Evolutionary conservation across 148 eudicot genomes (phyloP).

Genomic region (Vaccinium macrocarpon): DNA sequence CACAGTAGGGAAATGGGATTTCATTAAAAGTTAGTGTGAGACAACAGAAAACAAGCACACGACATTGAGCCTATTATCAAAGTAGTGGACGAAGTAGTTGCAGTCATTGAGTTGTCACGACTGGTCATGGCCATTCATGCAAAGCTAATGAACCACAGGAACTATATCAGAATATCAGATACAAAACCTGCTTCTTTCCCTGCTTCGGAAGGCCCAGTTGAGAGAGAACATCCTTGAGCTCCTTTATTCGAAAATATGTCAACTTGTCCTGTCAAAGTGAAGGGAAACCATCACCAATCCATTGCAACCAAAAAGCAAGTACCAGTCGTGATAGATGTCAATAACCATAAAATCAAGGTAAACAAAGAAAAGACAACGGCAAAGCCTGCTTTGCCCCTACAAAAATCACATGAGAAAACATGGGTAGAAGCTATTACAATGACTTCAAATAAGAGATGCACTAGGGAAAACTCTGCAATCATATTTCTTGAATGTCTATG

Average conservation of each 20-base stretch:
- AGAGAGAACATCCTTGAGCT: constrained; percentile 93
- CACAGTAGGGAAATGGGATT: not conserved
- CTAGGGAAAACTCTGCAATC: not conserved
- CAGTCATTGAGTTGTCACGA: not conserved
- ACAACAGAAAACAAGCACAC: not conserved
- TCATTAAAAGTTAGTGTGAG: no score
- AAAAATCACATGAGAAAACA: not conserved
- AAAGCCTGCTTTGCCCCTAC: not conserved
- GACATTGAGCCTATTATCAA: not conserved
- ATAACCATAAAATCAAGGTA: not conserved
- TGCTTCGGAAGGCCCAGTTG: constrained; percentile 90
- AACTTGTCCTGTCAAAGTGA: constrained; percentile 64
- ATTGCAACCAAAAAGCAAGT: not conserved
- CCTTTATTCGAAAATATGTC: constrained; percentile 90
- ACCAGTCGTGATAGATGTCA: not conserved
- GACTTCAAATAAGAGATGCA: not conserved
- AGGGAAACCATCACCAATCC: not conserved
- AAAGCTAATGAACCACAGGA: not conserved
- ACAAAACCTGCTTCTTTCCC: constrained; percentile 91
- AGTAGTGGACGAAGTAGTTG: not conserved
- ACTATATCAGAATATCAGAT: not conserved
- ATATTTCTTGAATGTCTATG: not conserved
- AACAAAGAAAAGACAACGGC: not conserved
- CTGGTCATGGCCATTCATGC: not conserved
- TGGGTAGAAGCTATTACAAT: not conserved